Evolutionary conservation across 2,329 filamentous ascomycete genomes (phyloP).

Genomic region (Aspergillus novoparasiticus): DNA sequence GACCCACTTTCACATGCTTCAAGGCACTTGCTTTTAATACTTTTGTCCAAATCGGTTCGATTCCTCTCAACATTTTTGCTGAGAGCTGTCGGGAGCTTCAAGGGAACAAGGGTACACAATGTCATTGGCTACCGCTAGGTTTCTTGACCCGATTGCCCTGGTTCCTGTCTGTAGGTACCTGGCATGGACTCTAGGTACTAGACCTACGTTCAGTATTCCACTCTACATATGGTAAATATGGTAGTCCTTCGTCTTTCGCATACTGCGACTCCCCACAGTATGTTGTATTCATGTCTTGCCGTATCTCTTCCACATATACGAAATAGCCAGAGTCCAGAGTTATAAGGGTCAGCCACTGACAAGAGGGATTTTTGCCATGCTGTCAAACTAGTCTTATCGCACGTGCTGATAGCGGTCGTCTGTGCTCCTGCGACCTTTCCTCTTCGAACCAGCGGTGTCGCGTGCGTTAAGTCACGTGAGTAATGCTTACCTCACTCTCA

Average conservation of each 20-base stretch:
- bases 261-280: background rate
- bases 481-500: background rate
- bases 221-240: too few relatives aligned
- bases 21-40: background rate
- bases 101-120: background rate
- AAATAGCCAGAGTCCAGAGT: too few relatives aligned
- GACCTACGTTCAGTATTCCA: too few relatives aligned
- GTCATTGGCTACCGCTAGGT: background rate
- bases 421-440: background rate
- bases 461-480: background rate
- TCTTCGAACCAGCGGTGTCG: background rate
- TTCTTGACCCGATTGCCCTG: background rate
- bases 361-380: too few relatives aligned
- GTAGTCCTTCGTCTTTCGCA: too few relatives aligned
- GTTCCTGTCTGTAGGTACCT: background rate
- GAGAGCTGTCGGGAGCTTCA: background rate
- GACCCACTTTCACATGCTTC: constrained; percentile 5
- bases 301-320: background rate
- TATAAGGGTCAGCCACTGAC: too few relatives aligned
- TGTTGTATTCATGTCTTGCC: background rate
- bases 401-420: background rate
- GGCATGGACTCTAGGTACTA: too few relatives aligned
- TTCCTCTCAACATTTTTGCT: constrained; percentile 2
- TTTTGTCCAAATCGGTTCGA: constrained; percentile 1
- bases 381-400: background rate